Conservation (phyloP, 805 yeast species). For the Candida stauntonica region DNA sequence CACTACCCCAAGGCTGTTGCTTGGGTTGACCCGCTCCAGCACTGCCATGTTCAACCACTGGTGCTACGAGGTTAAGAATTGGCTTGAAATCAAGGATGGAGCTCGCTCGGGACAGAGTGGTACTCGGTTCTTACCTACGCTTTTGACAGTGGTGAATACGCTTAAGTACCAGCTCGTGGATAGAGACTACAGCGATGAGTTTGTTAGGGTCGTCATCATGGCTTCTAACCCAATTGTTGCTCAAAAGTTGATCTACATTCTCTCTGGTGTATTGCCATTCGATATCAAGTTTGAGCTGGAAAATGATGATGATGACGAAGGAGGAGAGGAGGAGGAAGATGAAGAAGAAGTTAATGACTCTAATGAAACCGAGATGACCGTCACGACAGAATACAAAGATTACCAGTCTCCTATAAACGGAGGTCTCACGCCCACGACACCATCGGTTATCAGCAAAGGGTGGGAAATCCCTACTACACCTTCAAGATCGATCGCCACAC, state of each 20-base stretch:
- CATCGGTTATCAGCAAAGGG: conserved; percentile 29
- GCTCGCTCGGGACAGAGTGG: conserved; percentile 25
- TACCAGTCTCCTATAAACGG: not conserved
- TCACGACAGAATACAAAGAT: not conserved
- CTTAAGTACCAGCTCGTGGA: conserved; percentile 15
- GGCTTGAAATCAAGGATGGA: conserved; percentile 42
- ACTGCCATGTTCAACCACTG: conserved; percentile 31
- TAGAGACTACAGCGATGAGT: conserved; percentile 20
- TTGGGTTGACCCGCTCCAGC: conserved; percentile 28
- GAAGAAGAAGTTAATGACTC: not conserved
- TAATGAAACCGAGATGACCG: not conserved
- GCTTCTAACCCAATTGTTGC: conserved; percentile 60
- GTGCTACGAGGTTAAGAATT: conserved; percentile 36
- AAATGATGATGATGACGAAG: conserved; percentile 6
- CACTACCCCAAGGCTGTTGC: conserved; percentile 33
- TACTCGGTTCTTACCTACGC: conserved; percentile 21
- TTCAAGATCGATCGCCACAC: conserved; percentile 23
- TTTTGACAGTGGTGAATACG: conserved; percentile 18
- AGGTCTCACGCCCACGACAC: conserved; percentile 20
- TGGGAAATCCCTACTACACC: conserved; percentile 38
- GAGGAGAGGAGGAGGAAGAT: not conserved
- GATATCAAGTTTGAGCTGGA: conserved; percentile 21
- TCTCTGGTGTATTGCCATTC: conserved; percentile 46
- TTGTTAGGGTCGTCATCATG: conserved; percentile 50
- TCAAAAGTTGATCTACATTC: conserved; percentile 49